phyloP scores from a whole-genome alignment of 345 rosid genomes.

The Camelina hispida region DNA sequence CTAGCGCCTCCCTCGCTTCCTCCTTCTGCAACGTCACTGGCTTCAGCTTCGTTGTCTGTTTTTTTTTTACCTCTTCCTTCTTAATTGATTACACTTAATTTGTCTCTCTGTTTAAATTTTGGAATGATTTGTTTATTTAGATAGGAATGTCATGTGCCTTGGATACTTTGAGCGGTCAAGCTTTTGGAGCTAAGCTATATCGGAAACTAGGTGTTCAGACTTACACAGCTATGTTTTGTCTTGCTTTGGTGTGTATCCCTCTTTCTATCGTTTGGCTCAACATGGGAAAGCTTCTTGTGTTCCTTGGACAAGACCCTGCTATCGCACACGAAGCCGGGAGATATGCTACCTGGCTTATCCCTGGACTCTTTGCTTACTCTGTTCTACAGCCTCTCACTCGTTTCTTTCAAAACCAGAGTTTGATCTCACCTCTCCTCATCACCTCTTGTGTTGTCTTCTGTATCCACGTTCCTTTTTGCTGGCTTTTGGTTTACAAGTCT shows the following conservation, averaged over 20 bases:
- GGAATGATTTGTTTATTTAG: conserved; percentile 40
- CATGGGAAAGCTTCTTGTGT: conserved; percentile 55
- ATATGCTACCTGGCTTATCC: conserved; percentile 60
- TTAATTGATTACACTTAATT: conserved; percentile 11
- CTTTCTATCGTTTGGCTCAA: conserved; percentile 59
- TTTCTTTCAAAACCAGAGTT: conserved; percentile 62
- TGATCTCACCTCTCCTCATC: conserved; percentile 58
- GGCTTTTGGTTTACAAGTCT: conserved; percentile 62
- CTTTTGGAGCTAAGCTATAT: conserved; percentile 73
- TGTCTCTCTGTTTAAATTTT: conserved; percentile 36
- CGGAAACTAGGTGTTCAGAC: conserved; percentile 58
- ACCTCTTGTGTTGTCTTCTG: conserved; percentile 49
- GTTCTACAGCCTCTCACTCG: conserved; percentile 58
- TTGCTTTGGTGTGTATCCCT: conserved; percentile 59
- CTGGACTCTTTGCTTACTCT: conserved; percentile 64
- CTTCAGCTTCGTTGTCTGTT: conserved; percentile 44
- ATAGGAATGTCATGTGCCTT: conserved; percentile 76
- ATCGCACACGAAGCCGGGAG: conserved; percentile 64
- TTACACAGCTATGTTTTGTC: conserved; percentile 64
- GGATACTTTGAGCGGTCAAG: conserved; percentile 86
- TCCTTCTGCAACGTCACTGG: conserved; percentile 59
- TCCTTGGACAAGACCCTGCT: conserved; percentile 62
- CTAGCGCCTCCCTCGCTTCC: conserved; percentile 73
- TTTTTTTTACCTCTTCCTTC: neutral
- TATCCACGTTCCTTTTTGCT: conserved; percentile 58